Conservation (phyloP, 2,329 filamentous ascomycete species). For the Xylaria arbuscula region DNA sequence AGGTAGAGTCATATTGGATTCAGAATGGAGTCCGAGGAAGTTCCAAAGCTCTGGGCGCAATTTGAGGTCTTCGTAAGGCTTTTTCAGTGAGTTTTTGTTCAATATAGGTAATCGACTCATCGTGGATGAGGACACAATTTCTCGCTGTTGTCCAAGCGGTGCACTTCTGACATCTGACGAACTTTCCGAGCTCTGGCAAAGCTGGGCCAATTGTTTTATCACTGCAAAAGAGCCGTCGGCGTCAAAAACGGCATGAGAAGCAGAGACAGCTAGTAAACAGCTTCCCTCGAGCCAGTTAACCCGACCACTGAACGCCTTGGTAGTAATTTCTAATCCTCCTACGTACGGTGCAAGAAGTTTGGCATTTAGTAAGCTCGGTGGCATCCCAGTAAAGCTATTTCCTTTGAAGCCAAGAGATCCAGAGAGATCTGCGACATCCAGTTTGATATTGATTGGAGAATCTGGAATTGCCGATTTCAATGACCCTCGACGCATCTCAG, state of each 20-base stretch:
- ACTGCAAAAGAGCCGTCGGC: not conserved
- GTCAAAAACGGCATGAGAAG: not conserved
- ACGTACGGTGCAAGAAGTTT: not conserved
- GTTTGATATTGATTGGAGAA: not conserved
- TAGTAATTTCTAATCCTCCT: not conserved
- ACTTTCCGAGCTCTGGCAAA: not conserved
- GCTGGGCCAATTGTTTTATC: not conserved
- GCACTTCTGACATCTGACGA: not conserved
- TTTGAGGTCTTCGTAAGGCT: not conserved
- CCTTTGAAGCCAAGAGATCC: not conserved
- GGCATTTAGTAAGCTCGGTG: not conserved
- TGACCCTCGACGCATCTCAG: not conserved
- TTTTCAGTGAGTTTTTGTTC: not conserved
- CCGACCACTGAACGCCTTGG: not conserved
- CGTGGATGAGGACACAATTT: not conserved
- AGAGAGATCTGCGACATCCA: not conserved
- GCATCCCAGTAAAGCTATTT: not conserved
- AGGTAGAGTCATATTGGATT: not conserved
- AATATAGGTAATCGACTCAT: too few relatives aligned
- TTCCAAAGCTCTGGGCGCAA: slow-evolving; percentile 5
- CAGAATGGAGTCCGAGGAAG: not conserved
- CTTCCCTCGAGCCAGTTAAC: not conserved
- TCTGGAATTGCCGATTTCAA: not conserved
- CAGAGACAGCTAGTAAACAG: not conserved
- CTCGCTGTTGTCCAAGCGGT: not conserved